Base-by-base conservation (phyloP, 2,329 filamentous ascomycete species). In the Talaromyces piceae region DNA sequence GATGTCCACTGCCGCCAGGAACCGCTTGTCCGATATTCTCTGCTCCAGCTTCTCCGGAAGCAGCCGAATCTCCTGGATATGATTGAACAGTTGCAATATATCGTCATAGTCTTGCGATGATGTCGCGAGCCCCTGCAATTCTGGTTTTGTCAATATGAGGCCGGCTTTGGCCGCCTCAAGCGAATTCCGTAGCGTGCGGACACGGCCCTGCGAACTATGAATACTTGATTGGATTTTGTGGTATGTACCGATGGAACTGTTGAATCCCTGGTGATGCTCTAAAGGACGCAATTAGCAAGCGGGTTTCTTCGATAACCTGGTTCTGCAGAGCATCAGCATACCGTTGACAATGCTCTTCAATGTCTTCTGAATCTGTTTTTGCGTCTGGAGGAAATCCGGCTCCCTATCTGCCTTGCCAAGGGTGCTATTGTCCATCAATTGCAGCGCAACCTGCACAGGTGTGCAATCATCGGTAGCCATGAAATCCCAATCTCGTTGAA, bases 181-280 rank as follows among this genome's bases (percentile, higher is more conserved):
- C n/a, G 88, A 89, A 52, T 90, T 83, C 67, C 91, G 93, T 56
- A 98, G 75, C 11, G 78, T 76, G 53, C 91, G 83, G 49, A 98
- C 88, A 54, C 89, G 83, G 62, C 84, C 84, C 69, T 98, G 93
- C 13, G 90, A 95, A 47, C 82, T 77, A 61, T 91, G 87, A 58
- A 98, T 93, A 70, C 89, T 95, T 48, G 84, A 83, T 68, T 98
- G 93, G 55, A 98, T 98, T 70, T 95, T 96, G 75, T 98, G 94
- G 65, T 97, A 98, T 18, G 91, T 97, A 68, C 91, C 93, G 57
- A 98, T 97, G 47, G 91, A 96, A 69, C 89, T 95, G 72, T 97
- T 98, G 78, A 98, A 98, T 44, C 93, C 94, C 69, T 98, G 93
- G 65, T 98, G 91, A 65, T 98, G 91, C 72, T 98, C 91, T 77